phyloP scores from a whole-genome alignment of 83 land plant genomes.

The Diphasiastrum complanatum region DNA sequence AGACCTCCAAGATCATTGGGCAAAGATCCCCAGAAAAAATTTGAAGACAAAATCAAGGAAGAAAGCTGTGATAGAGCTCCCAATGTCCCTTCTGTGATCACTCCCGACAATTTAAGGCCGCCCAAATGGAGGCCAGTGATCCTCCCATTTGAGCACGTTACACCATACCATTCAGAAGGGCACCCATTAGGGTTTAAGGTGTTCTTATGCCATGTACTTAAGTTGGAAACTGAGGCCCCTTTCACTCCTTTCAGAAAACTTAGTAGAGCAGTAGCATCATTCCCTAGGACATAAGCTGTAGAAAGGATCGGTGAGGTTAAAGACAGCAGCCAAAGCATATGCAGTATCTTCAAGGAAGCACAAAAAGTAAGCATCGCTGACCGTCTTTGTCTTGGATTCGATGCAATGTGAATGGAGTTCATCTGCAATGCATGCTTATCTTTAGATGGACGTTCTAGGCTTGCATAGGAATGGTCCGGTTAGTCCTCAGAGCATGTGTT shows the following conservation, averaged over 20 bases:
- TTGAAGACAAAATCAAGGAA: slow-evolving; percentile 16
- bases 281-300: background rate
- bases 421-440: too few species aligned
- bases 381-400: too few species aligned
- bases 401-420: too few species aligned
- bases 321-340: background rate
- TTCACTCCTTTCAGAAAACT: slow-evolving; percentile 8
- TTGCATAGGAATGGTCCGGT: too few species aligned
- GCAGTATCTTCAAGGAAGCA: too few species aligned
- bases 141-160: background rate
- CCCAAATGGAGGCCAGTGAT: background rate
- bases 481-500: too few species aligned
- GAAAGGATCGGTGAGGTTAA: background rate
- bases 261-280: background rate
- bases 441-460: too few species aligned
- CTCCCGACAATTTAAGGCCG: background rate
- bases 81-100: background rate
- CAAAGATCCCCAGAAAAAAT: slow-evolving; percentile 17
- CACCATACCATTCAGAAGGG: slow-evolving; percentile 12
- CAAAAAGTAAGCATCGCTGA: too few species aligned
- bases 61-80: background rate
- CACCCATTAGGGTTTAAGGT: slow-evolving; percentile 5
- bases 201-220: background rate
- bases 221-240: background rate
- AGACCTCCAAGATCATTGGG: slow-evolving; percentile 24